Evolutionary conservation across 78 protist genomes (phyloP).

Genomic region (Abeoforma whisleri): DNA sequence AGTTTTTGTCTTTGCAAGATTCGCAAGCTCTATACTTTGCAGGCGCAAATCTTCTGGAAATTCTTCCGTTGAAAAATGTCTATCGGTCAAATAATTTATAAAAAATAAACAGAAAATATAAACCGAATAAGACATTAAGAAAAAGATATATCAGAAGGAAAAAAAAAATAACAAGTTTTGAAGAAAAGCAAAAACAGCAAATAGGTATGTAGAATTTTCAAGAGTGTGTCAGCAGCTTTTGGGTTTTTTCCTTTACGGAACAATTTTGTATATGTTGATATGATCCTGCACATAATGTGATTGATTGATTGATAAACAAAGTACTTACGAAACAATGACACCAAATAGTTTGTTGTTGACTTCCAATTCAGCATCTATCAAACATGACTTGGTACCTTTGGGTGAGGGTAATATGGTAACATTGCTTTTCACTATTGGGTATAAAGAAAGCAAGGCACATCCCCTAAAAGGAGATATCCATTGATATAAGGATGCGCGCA

Average conservation of each 20-base stretch:
- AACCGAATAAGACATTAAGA: neutral
- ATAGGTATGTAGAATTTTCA: too few relatives aligned
- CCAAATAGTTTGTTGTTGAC: conserved; percentile 12
- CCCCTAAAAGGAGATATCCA: too few relatives aligned
- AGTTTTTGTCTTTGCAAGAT: neutral
- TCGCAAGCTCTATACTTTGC: neutral
- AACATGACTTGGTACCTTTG: conserved; percentile 33
- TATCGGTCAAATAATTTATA: neutral
- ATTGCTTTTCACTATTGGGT: conserved; percentile 29
- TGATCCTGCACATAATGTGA: neutral
- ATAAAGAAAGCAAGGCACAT: conserved; percentile 30
- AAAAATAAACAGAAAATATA: too few relatives aligned
- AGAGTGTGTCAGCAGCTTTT: too few relatives aligned
- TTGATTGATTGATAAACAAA: neutral
- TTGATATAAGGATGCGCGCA: too few relatives aligned
- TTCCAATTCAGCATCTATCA: conserved; percentile 33
- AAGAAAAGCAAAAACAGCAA: neutral
- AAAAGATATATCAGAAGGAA: neutral
- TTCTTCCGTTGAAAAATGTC: conserved; percentile 44
- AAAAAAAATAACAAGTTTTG: neutral
- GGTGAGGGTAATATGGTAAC: conserved; percentile 40
- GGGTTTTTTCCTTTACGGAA: too few relatives aligned
- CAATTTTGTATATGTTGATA: too few relatives aligned
- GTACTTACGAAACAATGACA: conserved; percentile 26
- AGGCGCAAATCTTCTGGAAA: conserved; percentile 39